Base-by-base conservation (phyloP, 768 basidiomycete genomes). In the Mycena vitilis region DNA sequence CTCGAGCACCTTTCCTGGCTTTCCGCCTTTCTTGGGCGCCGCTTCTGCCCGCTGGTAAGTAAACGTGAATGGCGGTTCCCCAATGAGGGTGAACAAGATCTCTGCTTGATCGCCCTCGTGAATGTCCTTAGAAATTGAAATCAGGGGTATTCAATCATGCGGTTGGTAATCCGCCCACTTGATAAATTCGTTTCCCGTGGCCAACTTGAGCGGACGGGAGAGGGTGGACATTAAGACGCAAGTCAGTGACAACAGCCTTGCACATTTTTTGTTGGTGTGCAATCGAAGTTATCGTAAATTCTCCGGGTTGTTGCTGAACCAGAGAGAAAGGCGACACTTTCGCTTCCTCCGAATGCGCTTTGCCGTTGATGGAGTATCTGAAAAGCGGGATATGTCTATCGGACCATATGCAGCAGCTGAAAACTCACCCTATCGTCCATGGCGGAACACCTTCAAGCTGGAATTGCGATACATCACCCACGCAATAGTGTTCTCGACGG, bases 61-160 rank as follows among this genome's bases (percentile, higher is more conserved):
- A 80, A 99, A 98, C 1, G 96, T 92, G 81, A 98, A 99, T 0
- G 98, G 98, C 20, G 98, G 92, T 76, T 94, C 92, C 52, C 98
- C 98, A 38, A 91, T 84, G 60, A 99, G 86, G 4, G 91, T 90
- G 79, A 99, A 98, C 48, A 91, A 81, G 66, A 99, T 98, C 78
- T 96, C 94, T 20, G 97, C 96, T 82, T 98, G 93, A 75, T 95
- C 94, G 63, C 94, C 93, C 25, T 66, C 64, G 30, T 70, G 69
- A 22, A 70, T 66, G n/a, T 95, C 91, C 77, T 96, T 10, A 9
- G 44, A 25, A 30, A 53, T 62, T 23, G 44, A 18, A 53, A 36
- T 63, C 44, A 71, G 23, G n/a, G 22, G 44, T n/a, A 40, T 11
- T 40, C 10, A 40, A 40, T 20, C 37, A 37, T 45, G 42, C 20